Evolutionary conservation across 495 filamentous ascomycete genomes (phyloP), one percentile per base, ranked within the genome.

Genomic region (Daldinia bambusicola): DNA sequence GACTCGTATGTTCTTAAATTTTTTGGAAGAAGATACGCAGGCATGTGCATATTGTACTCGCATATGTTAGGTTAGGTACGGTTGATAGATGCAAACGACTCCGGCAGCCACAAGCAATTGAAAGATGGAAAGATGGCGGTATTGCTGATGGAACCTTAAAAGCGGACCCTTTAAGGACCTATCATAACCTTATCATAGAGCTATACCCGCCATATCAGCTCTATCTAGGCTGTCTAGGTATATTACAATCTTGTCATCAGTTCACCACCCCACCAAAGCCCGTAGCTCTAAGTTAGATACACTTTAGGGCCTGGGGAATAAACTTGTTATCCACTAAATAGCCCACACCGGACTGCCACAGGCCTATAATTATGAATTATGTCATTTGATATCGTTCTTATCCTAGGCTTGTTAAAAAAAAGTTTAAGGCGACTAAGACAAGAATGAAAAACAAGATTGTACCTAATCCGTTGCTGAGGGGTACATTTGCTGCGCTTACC

Each of bases 341-440:
- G 43, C 43, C 43, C 43, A 48, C 43, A 48, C n/a, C n/a, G n/a
- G n/a, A n/a, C n/a, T n/a, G n/a, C n/a, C n/a, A n/a, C n/a, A 34
- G 7, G 32, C 32, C 32, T 7, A 34, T 7, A 34, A 34, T 63
- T 10, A 48, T 45, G 62, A 62, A 66, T 71, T 71, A 63, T 71
- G 63, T 66, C 63, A 71, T 71, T 60, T 31, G 37, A 12, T 61
- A 55, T 32, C 32, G 26, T 36, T 55, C n/a, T 31, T 37, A 14
- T 18, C 32, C n/a, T 6, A 14, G 32, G 9, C 30, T 55, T 55
- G 30, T 34, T 0, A 55, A 34, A 31, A 31, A 7, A n/a, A n/a
- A n/a, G n/a, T 6, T 55, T 6, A n/a, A 55, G 30, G 32, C n/a
- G 8, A 55, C 32, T 37, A 55, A 20, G 8, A 38, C 32, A 56